These are phyloP conservation scores for Mycena citricolor DNA, from an alignment of 1,284 basidiomycete species.

Conservation along the genomic window DNA sequence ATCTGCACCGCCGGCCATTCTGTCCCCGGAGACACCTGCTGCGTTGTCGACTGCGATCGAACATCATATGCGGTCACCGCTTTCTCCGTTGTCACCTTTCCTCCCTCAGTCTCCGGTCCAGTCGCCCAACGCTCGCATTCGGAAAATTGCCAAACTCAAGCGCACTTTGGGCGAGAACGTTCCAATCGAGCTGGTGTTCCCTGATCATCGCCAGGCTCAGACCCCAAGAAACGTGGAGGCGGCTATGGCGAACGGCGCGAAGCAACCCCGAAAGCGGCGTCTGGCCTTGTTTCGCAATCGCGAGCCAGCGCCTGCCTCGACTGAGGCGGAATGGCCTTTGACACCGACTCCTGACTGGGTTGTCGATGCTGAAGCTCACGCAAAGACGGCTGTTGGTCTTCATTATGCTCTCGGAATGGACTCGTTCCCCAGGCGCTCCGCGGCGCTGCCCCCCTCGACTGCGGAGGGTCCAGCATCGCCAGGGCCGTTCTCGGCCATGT, in stretches of 20 bases:
- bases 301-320: background rate
- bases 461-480: slow-evolving; percentile 9
- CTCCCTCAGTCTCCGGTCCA: slow-evolving; percentile 7
- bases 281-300: slow-evolving; percentile 1
- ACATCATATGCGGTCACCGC: slow-evolving; percentile 8
- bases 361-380: slow-evolving; percentile 2
- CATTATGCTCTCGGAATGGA: slow-evolving; percentile 21
- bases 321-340: slow-evolving; percentile 8
- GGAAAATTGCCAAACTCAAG: slow-evolving; percentile 19
- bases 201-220: slow-evolving; percentile 3
- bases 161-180: slow-evolving; percentile 22
- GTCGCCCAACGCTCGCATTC: slow-evolving; percentile 18
- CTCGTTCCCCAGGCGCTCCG: slow-evolving; percentile 3
- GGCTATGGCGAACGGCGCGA: background rate
- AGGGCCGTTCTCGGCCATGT: slow-evolving; percentile 17
- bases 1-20: background rate
- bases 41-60: background rate
- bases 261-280: background rate
- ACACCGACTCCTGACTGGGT: slow-evolving; percentile 17
- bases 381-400: slow-evolving; percentile 18
- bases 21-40: background rate
- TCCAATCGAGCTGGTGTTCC: slow-evolving; percentile 22
- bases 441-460: background rate
- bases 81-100: slow-evolving; percentile 10
- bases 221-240: too few species aligned